Evolutionary conservation across 116 monocot species (phyloP), one percentile per base, ranked within the genome.

Genomic region (Zostera marina): DNA sequence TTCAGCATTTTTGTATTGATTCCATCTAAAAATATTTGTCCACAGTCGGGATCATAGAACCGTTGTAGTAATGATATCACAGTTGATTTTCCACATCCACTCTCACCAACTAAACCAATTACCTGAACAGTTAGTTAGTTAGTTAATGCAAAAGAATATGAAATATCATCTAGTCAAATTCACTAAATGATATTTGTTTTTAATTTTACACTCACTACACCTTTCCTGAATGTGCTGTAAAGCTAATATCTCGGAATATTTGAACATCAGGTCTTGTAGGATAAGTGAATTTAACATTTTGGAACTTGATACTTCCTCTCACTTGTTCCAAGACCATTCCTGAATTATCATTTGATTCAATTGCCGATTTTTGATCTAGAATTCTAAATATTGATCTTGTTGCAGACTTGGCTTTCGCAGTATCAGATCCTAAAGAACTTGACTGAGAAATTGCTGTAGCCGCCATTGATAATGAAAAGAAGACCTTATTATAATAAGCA

Each of bases 41-140:
- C 80, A 2, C 69, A 75, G 44, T 66, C 52, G 3, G 76, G 76
- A 23, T 80, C 76, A 21, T 80, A 76, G 42, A 80, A 80, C 66
- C 73, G 54, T 48, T 80, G 72, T 3, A 80, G 53, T 58, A 76
- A 44, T 56, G 76, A 64, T 58, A 76, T 80, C 15, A 62, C 72
- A 7, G 73, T 80, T 26, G 80, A 80, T 60, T 76, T 76, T 26
- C 80, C 80, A 59, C 80, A 69, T 20, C 80, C 80, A 23, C 76
- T 80, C 48, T 80, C 80, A 9, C 80, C 80, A 20, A 80, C 80
- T 47, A 80, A 61, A n/a, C 76, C 80, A 44, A 80, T 61, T 32
- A 68, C 76, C 80, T 76, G 64, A 21, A 44, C 9, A 16, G 4
- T 41, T n/a, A n/a, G n/a, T n/a, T n/a, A n/a, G n/a, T n/a, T n/a